Base-by-base conservation (phyloP, 1,284 basidiomycete genomes). In the Lignosus rhinocerotis region DNA sequence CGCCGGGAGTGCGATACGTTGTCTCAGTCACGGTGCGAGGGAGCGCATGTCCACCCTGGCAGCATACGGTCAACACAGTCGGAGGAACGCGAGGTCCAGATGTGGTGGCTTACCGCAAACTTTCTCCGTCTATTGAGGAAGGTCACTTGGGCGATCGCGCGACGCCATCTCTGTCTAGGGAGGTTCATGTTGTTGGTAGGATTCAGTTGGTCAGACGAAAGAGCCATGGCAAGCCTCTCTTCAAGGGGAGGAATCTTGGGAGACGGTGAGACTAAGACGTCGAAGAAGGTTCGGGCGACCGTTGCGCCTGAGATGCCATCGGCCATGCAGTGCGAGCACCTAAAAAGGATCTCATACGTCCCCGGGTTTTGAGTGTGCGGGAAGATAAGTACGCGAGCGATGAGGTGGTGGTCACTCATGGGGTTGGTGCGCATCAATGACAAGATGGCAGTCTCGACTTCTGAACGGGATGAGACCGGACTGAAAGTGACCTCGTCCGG, bases 1-100 rank as follows among this genome's bases (percentile, higher is more conserved):
- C 31, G 10, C 81, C 75, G 5, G 78, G 76, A 0, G 71, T 74
- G 53, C 68, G 66, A 7, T 67, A 63, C 0, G 80, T 80, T 3
- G 67, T 59, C 19, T 67, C 66, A 0, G 75, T 76, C 31, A 55
- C 10, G 11, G 55, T 78, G 69, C 58, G 55, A 0, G 84, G 83
- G 9, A 87, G 73, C 0, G 80, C 80, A 58, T 86, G 83, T 1
- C 84, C 84, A 7, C 83, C 84, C 85, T 86, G 64, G 17, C n/a
- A 43, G 41, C 1, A 39, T n/a, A 39, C 11, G n/a, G n/a, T 25
- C 25, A 25, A 25, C 25, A n/a, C 16, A 33, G 31, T 14, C 21
- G 39, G 10, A 5, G 25, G 21, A 19, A 17, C 30, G 14, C 7
- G 4, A 30, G 11, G 48, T 30, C 43, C 14, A 14, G n/a, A 8